These are phyloP conservation scores for Neopestalotiopsis rosae DNA, from an alignment of 2,329 filamentous ascomycete species.

Conservation along the genomic window DNA sequence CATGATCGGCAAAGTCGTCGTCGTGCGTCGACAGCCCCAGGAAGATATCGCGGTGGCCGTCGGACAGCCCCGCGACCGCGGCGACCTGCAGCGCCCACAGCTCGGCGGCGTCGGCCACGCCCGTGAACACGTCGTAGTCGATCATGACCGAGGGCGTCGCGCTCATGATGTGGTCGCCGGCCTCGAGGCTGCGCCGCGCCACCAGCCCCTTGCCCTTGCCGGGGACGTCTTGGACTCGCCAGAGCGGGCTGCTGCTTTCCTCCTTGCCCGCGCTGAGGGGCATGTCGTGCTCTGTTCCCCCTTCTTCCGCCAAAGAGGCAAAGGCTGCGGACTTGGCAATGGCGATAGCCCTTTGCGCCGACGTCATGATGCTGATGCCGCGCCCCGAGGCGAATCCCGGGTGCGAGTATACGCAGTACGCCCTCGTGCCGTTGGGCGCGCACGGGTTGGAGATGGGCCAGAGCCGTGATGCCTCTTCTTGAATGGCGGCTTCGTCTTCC, in stretches of 20 bases:
- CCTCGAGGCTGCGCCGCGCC: constrained; percentile 37
- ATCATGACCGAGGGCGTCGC: constrained; percentile 44
- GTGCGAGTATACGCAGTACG: constrained; percentile 43
- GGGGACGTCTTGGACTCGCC: constrained; percentile 41
- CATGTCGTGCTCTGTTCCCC: constrained; percentile 22
- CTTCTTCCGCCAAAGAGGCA: constrained; percentile 34
- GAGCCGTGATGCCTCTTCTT: not conserved
- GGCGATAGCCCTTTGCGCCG: constrained; percentile 35
- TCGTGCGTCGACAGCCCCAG: constrained; percentile 44
- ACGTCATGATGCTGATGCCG: constrained; percentile 46
- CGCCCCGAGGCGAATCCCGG: constrained; percentile 38
- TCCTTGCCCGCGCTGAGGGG: not conserved
- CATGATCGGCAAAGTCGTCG: constrained; percentile 26
- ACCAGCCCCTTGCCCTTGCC: constrained; percentile 46
- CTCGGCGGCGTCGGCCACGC: constrained; percentile 29
- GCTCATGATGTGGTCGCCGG: constrained; percentile 45
- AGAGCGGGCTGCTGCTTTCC: constrained; percentile 28
- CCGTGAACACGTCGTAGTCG: constrained; percentile 43
- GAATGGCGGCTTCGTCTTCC: not conserved
- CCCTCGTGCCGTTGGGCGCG: constrained; percentile 16
- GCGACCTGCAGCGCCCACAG: constrained; percentile 37
- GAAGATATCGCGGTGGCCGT: constrained; percentile 34
- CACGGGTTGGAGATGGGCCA: constrained; percentile 24
- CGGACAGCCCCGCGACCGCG: constrained; percentile 37
- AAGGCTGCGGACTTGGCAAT: constrained; percentile 36